Percentiles rank a stretch among this genome's conserved stretches.
phyloP scores from a whole-genome alignment of 2,329 filamentous ascomycete genomes.

The Colletotrichum trifolii region DNA sequence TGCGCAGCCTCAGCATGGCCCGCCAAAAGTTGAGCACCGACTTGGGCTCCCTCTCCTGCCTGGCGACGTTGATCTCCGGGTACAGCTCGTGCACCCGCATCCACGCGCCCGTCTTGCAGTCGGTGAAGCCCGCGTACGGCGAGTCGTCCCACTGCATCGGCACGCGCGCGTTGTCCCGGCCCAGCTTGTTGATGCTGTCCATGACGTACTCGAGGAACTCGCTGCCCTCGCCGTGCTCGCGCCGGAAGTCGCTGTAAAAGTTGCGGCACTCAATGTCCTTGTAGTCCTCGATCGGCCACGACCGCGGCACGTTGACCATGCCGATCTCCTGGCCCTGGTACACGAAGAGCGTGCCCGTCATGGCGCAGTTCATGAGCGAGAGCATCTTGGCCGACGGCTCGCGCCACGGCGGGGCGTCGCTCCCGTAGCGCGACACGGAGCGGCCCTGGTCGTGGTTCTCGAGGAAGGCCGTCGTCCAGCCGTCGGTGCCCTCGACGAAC shows the following conservation, averaged over 20 bases:
- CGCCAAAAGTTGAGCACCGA: slow-evolving; percentile 73
- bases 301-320: slow-evolving; percentile 61
- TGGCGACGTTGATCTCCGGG: slow-evolving; percentile 63
- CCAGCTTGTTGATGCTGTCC: slow-evolving; percentile 66
- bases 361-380: slow-evolving; percentile 55
- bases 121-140: slow-evolving; percentile 71
- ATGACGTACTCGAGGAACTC: slow-evolving; percentile 57
- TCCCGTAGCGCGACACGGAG: slow-evolving; percentile 63
- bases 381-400: slow-evolving; percentile 63
- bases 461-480: slow-evolving; percentile 68
- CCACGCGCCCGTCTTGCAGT: slow-evolving; percentile 55
- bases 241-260: slow-evolving; percentile 58
- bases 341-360: slow-evolving; percentile 64
- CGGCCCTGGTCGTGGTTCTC: slow-evolving; percentile 72
- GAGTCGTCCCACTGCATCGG: slow-evolving; percentile 74
- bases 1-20: slow-evolving; percentile 63
- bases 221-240: slow-evolving; percentile 56
- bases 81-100: slow-evolving; percentile 72
- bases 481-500: slow-evolving; percentile 63
- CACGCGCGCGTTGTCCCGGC: slow-evolving; percentile 73
- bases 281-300: slow-evolving; percentile 60
- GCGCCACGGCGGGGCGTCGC: slow-evolving; percentile 55
- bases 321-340: slow-evolving; percentile 71
- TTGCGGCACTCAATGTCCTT: slow-evolving; percentile 62
- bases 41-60: slow-evolving; percentile 54